phyloP scores from a whole-genome alignment of 768 basidiomycete species.

The Saitozyma podzolica region DNA sequence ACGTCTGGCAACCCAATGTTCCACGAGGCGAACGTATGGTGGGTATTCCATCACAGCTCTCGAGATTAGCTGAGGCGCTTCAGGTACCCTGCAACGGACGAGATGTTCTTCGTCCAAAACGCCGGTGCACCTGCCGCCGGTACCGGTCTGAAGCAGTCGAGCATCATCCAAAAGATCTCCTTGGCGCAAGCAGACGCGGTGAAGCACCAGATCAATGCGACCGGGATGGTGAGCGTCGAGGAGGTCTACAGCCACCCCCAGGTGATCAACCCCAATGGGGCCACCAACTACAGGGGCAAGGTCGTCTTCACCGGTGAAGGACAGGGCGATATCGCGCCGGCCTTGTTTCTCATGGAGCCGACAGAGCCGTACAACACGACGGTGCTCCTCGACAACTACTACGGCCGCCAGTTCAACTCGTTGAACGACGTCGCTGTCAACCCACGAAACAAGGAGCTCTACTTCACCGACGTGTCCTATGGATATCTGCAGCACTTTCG shows the following conservation, averaged over 20 bases:
- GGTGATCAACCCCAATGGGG: slow-evolving; percentile 55
- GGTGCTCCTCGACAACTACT: slow-evolving; percentile 70
- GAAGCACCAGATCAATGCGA: slow-evolving; percentile 48
- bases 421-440: slow-evolving; percentile 76
- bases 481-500: slow-evolving; percentile 67
- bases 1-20: slow-evolving; percentile 69
- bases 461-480: slow-evolving; percentile 72
- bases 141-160: slow-evolving; percentile 66
- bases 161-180: slow-evolving; percentile 64
- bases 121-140: slow-evolving; percentile 66
- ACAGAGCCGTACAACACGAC: slow-evolving; percentile 66
- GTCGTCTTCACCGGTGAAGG: slow-evolving; percentile 69
- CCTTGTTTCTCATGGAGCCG: slow-evolving; percentile 67
- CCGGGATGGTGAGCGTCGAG: slow-evolving; percentile 46
- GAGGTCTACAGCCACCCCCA: slow-evolving; percentile 13
- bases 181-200: slow-evolving; percentile 57
- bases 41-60: background rate
- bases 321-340: slow-evolving; percentile 63
- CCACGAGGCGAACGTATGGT: slow-evolving; percentile 63
- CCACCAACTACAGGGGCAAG: slow-evolving; percentile 61
- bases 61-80: background rate
- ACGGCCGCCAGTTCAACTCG: slow-evolving; percentile 77
- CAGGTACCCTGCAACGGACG: slow-evolving; percentile 64
- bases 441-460: slow-evolving; percentile 65
- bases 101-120: slow-evolving; percentile 71